phyloP scores from a whole-genome alignment of 306 rosid species.

The Lathyrus aphaca region DNA sequence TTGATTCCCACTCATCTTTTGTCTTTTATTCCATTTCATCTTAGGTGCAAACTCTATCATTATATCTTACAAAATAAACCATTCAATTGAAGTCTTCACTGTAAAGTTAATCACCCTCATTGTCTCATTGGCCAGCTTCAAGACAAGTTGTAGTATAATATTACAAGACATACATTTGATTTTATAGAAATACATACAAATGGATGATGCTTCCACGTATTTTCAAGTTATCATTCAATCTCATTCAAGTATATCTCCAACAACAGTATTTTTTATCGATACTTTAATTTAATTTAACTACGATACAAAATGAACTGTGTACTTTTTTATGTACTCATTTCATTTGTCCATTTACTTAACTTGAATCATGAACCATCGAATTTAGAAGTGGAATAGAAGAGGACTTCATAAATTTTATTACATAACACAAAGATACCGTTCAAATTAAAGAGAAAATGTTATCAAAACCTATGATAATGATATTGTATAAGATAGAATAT shows the following conservation, averaged over 20 bases:
- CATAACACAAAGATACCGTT: too few relatives aligned
- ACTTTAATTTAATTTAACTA: neutral
- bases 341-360: neutral
- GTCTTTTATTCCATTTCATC: conserved; percentile 37
- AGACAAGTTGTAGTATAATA: conserved; percentile 39
- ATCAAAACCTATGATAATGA: too few relatives aligned
- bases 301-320: neutral
- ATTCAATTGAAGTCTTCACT: conserved; percentile 23
- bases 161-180: neutral
- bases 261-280: neutral
- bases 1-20: conserved; percentile 43
- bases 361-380: neutral
- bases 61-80: conserved; percentile 58
- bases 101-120: neutral
- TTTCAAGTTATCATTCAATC: conserved; percentile 2
- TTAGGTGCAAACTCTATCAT: conserved; percentile 39
- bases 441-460: too few relatives aligned
- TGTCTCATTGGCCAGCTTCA: conserved; percentile 18
- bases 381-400: too few relatives aligned
- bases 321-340: conserved; percentile 4
- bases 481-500: too few relatives aligned
- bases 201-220: conserved; percentile 52
- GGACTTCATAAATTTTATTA: too few relatives aligned
- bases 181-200: conserved; percentile 1
- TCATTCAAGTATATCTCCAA: conserved; percentile 21